Conservation (phyloP, 2,329 filamentous ascomycete species). For the Didymella glomerata region DNA sequence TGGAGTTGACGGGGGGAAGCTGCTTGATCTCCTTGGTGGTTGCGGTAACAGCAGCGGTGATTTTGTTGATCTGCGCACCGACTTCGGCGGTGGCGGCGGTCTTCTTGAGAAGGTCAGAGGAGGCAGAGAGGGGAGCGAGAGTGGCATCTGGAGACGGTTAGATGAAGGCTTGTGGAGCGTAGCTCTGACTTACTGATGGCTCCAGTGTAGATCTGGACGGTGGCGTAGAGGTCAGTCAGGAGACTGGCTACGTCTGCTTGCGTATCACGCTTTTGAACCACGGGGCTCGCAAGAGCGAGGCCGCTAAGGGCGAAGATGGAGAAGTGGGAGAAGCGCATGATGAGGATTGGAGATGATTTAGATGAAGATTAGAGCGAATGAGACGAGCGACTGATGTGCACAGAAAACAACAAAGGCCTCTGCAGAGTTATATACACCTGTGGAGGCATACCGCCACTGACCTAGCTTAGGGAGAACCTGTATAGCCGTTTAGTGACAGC, state of each 20-base stretch:
- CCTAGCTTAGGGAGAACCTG: neutral
- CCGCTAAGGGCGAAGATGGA: constrained; percentile 24
- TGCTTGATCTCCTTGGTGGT: constrained; percentile 23
- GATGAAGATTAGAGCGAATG: neutral
- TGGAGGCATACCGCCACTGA: neutral
- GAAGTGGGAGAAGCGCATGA: constrained; percentile 30
- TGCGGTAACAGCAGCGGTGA: constrained; percentile 23
- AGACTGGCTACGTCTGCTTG: constrained; percentile 24
- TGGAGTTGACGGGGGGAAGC: constrained; percentile 18
- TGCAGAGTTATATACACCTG: neutral
- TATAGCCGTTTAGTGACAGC: neutral
- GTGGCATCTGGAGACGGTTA: constrained; percentile 25
- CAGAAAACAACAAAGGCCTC: neutral
- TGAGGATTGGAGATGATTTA: neutral
- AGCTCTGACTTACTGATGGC: constrained; percentile 24
- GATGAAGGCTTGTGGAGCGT: neutral
- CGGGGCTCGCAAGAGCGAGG: constrained; percentile 29
- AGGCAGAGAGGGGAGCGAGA: constrained; percentile 27
- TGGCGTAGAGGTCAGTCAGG: constrained; percentile 29
- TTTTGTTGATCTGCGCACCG: constrained; percentile 26
- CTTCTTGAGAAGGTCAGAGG: constrained; percentile 29
- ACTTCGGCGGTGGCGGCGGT: constrained; percentile 30
- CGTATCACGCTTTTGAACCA: constrained; percentile 15
- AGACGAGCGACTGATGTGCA: neutral
- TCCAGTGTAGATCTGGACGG: constrained; percentile 31